Evolutionary conservation across 2,329 filamentous ascomycete species (phyloP).

Genomic region (Cytospora piceae): DNA sequence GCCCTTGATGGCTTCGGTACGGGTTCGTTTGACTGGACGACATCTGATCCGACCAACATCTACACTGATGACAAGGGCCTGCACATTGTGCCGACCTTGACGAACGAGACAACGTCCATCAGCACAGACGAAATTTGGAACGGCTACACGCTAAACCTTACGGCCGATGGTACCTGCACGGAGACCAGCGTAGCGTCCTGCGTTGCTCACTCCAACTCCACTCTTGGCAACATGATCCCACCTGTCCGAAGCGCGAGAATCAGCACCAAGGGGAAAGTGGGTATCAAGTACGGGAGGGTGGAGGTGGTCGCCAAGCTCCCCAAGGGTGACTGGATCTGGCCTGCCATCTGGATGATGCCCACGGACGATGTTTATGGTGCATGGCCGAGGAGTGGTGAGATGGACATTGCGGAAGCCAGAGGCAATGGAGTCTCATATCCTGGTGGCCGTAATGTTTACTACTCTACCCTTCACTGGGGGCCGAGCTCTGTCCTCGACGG

Average conservation of each 20-base stretch:
- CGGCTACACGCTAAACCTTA: constrained; percentile 50
- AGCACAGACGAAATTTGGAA: constrained; percentile 44
- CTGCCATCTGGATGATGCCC: constrained; percentile 57
- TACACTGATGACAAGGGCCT: constrained; percentile 53
- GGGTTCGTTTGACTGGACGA: constrained; percentile 60
- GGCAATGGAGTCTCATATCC: constrained; percentile 49
- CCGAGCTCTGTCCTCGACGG: constrained; percentile 37
- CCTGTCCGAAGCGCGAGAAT: constrained; percentile 55
- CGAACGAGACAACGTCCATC: constrained; percentile 45
- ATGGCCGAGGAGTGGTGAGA: constrained; percentile 58
- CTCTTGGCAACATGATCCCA: constrained; percentile 50
- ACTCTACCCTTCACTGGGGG: constrained; percentile 53
- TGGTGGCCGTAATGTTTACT: constrained; percentile 49
- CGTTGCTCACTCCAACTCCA: constrained; percentile 47
- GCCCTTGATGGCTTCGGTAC: constrained; percentile 48
- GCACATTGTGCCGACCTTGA: constrained; percentile 59
- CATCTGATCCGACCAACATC: constrained; percentile 49
- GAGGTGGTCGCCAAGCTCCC: constrained; percentile 59
- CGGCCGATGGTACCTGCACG: constrained; percentile 48
- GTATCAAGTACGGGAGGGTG: constrained; percentile 54
- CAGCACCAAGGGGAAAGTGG: constrained; percentile 50
- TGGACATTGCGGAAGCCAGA: constrained; percentile 55
- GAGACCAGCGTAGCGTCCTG: constrained; percentile 41
- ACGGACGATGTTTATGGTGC: constrained; percentile 50
- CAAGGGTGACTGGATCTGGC: constrained; percentile 59